Percentiles rank a stretch among this genome's conserved stretches.
Evolutionary conservation across 2,329 filamentous ascomycete species (phyloP).

Genomic region (Epichloe scottii): DNA sequence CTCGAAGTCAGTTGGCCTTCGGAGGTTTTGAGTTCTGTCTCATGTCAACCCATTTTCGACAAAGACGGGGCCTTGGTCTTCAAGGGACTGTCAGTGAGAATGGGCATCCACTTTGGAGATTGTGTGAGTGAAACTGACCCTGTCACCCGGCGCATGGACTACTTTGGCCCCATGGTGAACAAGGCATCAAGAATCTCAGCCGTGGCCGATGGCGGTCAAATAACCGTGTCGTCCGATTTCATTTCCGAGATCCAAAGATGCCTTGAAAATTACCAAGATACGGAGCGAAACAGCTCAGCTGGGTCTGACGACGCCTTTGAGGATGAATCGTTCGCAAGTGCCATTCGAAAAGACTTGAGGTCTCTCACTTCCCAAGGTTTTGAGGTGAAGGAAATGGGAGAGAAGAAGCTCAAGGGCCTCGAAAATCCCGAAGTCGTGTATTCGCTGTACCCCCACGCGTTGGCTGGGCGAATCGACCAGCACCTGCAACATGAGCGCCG

Average conservation of each 20-base stretch:
- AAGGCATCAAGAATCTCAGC: conserved; percentile 87
- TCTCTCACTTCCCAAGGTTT: conserved; percentile 85
- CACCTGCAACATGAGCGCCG: conserved; percentile 41
- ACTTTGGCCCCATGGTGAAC: conserved; percentile 99
- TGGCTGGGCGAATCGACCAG: conserved; percentile 66
- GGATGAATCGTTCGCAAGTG: conserved; percentile 60
- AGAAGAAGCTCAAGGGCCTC: conserved; percentile 88
- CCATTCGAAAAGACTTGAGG: conserved; percentile 77
- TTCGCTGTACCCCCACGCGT: conserved; percentile 81
- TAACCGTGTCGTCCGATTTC: conserved; percentile 93
- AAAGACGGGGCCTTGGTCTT: conserved; percentile 84
- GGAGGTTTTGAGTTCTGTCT: conserved; percentile 77
- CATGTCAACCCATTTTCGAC: conserved; percentile 72
- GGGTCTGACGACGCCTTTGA: conserved; percentile 57
- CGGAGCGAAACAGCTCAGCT: conserved; percentile 55
- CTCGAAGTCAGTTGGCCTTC: conserved; percentile 87
- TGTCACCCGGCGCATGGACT: conserved; percentile 96
- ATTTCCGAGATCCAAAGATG: conserved; percentile 91
- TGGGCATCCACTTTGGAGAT: conserved; percentile 94
- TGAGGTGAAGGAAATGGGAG: conserved; percentile 91
- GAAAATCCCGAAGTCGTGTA: conserved; percentile 96
- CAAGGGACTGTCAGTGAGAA: conserved; percentile 84
- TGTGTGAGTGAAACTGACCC: conserved; percentile 93
- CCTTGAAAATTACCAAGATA: conserved; percentile 78
- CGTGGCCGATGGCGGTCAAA: conserved; percentile 91